phyloP scores from a whole-genome alignment of 2,329 filamentous ascomycete species.

The Phialocephala sp. region DNA sequence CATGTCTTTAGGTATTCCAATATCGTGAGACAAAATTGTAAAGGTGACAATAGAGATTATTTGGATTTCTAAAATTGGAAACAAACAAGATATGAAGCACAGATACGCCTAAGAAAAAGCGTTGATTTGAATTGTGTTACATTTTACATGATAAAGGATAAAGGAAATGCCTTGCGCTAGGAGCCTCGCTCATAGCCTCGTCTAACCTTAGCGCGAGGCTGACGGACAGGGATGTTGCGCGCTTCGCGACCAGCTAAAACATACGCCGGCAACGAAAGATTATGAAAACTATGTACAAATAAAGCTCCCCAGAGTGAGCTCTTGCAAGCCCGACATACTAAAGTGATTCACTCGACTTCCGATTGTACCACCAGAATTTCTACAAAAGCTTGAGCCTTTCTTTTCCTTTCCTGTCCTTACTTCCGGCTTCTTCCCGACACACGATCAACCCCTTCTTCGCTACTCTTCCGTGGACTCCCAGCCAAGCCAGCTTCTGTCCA shows the following conservation, averaged over 20 bases:
- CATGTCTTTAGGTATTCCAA: too few species aligned
- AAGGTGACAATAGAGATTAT: too few species aligned
- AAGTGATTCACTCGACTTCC: slow-evolving; percentile 2
- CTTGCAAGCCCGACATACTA: background rate
- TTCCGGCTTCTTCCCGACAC: background rate
- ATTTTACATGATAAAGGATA: too few species aligned
- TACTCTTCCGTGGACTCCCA: background rate
- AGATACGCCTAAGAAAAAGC: too few species aligned
- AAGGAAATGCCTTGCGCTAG: background rate
- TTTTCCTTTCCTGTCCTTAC: background rate
- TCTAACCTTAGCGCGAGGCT: background rate
- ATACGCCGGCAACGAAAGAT: background rate
- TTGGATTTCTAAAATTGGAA: too few species aligned
- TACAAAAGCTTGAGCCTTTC: background rate
- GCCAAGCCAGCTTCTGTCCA: background rate
- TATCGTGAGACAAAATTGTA: too few species aligned
- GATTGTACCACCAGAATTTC: background rate
- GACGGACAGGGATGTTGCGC: background rate
- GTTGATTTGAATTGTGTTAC: too few species aligned
- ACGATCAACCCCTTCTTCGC: background rate
- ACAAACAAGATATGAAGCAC: too few species aligned
- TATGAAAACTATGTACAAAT: background rate
- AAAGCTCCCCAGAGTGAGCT: background rate
- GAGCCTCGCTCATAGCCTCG: background rate
- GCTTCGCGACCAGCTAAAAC: background rate